Percentiles rank a stretch among this genome's conserved stretches.
Evolutionary conservation across 1,284 basidiomycete genomes (phyloP).

Genomic region (Moniliophthora roreri): DNA sequence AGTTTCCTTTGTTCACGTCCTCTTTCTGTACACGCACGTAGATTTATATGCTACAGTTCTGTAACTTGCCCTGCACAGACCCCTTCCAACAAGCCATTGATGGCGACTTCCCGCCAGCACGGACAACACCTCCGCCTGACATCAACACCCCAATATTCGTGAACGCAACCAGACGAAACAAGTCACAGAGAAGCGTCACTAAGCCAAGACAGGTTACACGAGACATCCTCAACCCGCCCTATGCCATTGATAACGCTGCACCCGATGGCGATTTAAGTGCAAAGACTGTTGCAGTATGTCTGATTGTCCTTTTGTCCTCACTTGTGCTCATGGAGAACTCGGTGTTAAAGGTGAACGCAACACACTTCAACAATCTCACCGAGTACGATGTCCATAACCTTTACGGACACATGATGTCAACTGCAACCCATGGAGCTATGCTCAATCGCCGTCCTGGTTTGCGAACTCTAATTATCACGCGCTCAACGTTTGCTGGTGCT

Average conservation of each 20-base stretch:
- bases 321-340: not conserved
- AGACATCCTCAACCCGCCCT: slow-evolving; percentile 50
- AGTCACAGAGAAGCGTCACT: too few relatives aligned
- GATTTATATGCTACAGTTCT: slow-evolving; percentile 44
- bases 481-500: slow-evolving; percentile 71
- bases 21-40: slow-evolving; percentile 1
- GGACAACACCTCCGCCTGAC: slow-evolving; percentile 48
- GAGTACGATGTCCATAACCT: slow-evolving; percentile 72
- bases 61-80: slow-evolving; percentile 54
- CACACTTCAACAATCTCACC: slow-evolving; percentile 60
- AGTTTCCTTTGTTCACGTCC: slow-evolving; percentile 14
- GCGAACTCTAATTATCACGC: slow-evolving; percentile 67
- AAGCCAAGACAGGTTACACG: slow-evolving; percentile 30
- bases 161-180: slow-evolving; percentile 18
- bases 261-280: slow-evolving; percentile 44
- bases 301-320: not conserved
- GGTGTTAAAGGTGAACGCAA: slow-evolving; percentile 44
- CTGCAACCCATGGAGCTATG: slow-evolving; percentile 61
- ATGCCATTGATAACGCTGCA: slow-evolving; percentile 57
- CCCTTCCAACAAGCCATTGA: slow-evolving; percentile 54
- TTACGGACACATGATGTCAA: slow-evolving; percentile 73
- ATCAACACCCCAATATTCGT: slow-evolving; percentile 54
- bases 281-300: slow-evolving; percentile 53
- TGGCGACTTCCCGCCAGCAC: slow-evolving; percentile 51
- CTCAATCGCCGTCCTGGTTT: slow-evolving; percentile 57